Conservation (phyloP, 192 early-diverging fungal species). For the Paraglomus brasilianum region DNA sequence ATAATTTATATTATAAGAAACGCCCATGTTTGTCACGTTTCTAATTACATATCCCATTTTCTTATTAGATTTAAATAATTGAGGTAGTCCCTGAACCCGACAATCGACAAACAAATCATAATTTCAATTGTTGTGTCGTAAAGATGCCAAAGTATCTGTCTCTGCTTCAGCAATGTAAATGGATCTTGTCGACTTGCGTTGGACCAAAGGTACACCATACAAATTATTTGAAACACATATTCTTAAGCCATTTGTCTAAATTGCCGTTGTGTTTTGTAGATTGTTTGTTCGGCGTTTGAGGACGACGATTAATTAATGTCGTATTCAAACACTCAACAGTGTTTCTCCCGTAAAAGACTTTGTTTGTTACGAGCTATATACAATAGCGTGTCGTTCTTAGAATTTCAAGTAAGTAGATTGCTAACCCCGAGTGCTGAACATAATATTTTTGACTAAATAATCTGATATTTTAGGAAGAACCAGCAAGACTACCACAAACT, state of each 20-base stretch:
- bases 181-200: constrained; percentile 84
- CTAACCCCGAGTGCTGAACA: neutral
- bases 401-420: constrained; percentile 74
- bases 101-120: constrained; percentile 91
- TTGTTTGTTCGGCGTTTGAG: constrained; percentile 85
- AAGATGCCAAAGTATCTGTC: constrained; percentile 86
- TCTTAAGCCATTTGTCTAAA: neutral
- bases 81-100: constrained; percentile 95
- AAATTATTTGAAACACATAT: constrained; percentile 24
- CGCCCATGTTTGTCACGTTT: neutral
- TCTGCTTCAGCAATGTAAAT: constrained; percentile 82
- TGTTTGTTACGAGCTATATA: constrained; percentile 78
- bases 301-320: constrained; percentile 83
- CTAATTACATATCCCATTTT: constrained; percentile 12
- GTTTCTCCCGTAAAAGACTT: constrained; percentile 84
- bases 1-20: neutral
- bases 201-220: constrained; percentile 70
- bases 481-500: constrained; percentile 86
- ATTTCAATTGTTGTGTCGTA: constrained; percentile 80
- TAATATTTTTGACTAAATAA: neutral
- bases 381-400: constrained; percentile 87
- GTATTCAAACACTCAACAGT: constrained; percentile 89
- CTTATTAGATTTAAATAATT: constrained; percentile 79
- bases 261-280: constrained; percentile 39
- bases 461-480: constrained; percentile 68